Base-by-base conservation (phyloP, 164 flowering plant species). In the Vitis vinifera region DNA sequence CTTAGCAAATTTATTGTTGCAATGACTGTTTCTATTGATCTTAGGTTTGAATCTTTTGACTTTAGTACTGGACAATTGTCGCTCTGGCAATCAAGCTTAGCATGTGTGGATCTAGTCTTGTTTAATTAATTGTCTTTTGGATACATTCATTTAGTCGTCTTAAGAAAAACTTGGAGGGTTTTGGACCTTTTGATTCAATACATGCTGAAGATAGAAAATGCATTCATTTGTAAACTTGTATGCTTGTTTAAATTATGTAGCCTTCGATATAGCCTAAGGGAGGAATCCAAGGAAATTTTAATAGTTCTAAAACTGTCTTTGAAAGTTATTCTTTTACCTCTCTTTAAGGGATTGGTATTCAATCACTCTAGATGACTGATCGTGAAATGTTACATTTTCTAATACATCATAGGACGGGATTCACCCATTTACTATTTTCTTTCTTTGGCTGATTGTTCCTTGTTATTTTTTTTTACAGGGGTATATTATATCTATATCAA, bases 401-500 rank as follows among this genome's bases (percentile, higher is more conserved):
- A 31, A 31, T 61, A 48, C 4, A 31, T 10, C 19, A 31, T 17
- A 64, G 23, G 50, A 19, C 29, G 27, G 55, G 29, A 31, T 23
- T 56, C 53, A 48, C 3, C 49, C 10, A 23, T 51, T 27, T 23
- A 55, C 48, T 65, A 16, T 10, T 59, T 52, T 71, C 30, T 14
- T 30, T 55, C 57, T 51, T 66, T 16, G 55, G 51, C 69, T 74
- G 69, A 70, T 23, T 30, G 27, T n/a, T 19, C 61, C 57, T 65
- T 44, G 53, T 31, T 50, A n/a, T 30, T 23, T 55, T 4, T 5
- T 67, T 11, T 67, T 8, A 63, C 79, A 79, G 85, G 76, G 80
- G 78, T 51, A 82, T 82, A 67, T 47, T 82, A 62, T 62, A 9
- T 3, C 44, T 82, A 2, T 82, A 82, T 70, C 78, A 27, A 49